These are phyloP conservation scores for Phytophthora colocasiae DNA, from an alignment of 352 stramenopile species.

Conservation along the genomic window DNA sequence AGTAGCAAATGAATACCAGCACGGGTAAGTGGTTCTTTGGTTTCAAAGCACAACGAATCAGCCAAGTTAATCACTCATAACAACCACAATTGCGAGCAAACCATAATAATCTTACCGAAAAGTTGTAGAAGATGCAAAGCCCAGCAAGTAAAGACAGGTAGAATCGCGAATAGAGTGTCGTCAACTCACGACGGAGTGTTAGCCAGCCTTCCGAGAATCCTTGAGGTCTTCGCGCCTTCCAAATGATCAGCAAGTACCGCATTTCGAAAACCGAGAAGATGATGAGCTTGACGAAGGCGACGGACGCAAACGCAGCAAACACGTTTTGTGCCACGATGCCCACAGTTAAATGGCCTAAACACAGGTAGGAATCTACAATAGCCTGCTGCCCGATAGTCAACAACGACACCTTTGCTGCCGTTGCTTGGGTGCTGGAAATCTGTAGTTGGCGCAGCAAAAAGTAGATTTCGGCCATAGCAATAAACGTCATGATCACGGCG, in stretches of 20 bases:
- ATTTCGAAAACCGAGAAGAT: constrained; percentile 99
- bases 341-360: constrained; percentile 95
- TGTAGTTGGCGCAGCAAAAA: constrained; percentile 87
- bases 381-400: constrained; percentile 88
- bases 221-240: constrained; percentile 92
- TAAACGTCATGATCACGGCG: constrained; percentile 86
- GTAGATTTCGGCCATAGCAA: constrained; percentile 89
- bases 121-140: constrained; percentile 94
- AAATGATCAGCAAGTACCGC: constrained; percentile 98
- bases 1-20: constrained; percentile 95
- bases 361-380: constrained; percentile 95
- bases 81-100: neutral
- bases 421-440: constrained; percentile 86
- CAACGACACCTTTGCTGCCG: constrained; percentile 81
- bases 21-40: constrained; percentile 84
- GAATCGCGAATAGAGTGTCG: constrained; percentile 96
- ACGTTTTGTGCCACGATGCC: constrained; percentile 95
- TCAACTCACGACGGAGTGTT: constrained; percentile 92
- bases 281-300: constrained; percentile 98
- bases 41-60: constrained; percentile 1
- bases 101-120: constrained; percentile 56
- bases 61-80: neutral
- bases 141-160: constrained; percentile 93
- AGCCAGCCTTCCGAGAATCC: constrained; percentile 89
- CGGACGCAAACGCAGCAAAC: constrained; percentile 95